Percentiles rank a stretch among this genome's conserved stretches.
phyloP scores from a whole-genome alignment of 2,329 filamentous ascomycete species.

The Fusarium incarnatum region DNA sequence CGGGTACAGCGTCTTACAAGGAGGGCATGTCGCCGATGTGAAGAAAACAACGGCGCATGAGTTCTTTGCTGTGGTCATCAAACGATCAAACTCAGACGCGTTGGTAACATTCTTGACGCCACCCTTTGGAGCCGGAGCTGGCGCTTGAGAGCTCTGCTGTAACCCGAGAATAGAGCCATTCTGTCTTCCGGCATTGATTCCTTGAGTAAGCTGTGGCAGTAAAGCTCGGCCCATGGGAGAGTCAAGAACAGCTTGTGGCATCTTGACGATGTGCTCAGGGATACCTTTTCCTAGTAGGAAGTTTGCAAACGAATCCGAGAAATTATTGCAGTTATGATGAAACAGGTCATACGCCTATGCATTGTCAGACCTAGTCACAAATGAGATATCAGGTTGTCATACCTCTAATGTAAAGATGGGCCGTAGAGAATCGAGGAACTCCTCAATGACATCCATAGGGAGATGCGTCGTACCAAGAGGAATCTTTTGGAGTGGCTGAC shows the following conservation, averaged over 20 bases:
- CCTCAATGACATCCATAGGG: slow-evolving; percentile 82
- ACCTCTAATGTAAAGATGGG: slow-evolving; percentile 85
- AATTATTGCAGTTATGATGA: slow-evolving; percentile 97
- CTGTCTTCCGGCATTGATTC: slow-evolving; percentile 61
- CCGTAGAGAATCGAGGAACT: slow-evolving; percentile 87
- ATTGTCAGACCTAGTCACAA: background rate
- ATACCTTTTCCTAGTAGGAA: slow-evolving; percentile 92
- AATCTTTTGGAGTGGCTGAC: slow-evolving; percentile 81
- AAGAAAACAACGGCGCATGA: slow-evolving; percentile 90
- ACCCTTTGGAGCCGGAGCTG: slow-evolving; percentile 37
- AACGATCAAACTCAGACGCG: slow-evolving; percentile 45
- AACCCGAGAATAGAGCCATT: slow-evolving; percentile 66
- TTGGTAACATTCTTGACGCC: slow-evolving; percentile 71
- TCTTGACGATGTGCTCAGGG: slow-evolving; percentile 84
- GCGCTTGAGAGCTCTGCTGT: slow-evolving; percentile 53
- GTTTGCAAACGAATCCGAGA: slow-evolving; percentile 90
- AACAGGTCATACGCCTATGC: slow-evolving; percentile 85
- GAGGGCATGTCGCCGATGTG: slow-evolving; percentile 86
- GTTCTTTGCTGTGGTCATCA: slow-evolving; percentile 67
- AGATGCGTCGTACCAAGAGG: slow-evolving; percentile 81
- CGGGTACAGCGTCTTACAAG: slow-evolving; percentile 86
- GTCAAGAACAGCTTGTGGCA: slow-evolving; percentile 86
- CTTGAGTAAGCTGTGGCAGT: slow-evolving; percentile 72
- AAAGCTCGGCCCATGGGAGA: slow-evolving; percentile 92
- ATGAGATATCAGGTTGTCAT: slow-evolving; percentile 15